Evolutionary conservation across 805 yeast genomes (phyloP), one percentile per base, ranked within the genome.

Genomic region (Schwanniomyces occidentalis): DNA sequence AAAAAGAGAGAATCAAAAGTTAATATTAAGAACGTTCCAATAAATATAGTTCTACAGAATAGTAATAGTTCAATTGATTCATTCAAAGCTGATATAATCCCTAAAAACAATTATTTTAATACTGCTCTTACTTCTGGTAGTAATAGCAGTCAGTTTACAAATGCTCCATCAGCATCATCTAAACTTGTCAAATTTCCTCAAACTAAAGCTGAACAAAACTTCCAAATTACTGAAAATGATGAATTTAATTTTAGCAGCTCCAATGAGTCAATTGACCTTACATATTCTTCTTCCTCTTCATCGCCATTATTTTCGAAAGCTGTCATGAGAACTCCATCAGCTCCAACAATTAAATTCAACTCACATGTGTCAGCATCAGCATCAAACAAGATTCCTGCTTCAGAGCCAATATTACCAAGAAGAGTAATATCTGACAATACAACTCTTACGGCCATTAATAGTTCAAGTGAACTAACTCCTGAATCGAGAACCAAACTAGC

Each of bases 401-500:
- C 27, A 20, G 23, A 28, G 8, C 17, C 29, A 13, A n/a, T 25
- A 25, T 20, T 32, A 18, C 36, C 38, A 8, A 37, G 43, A 37
- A 37, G 46, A 38, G 31, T 27, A 18, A 27, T 32, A 6, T 44
- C 49, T n/a, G 46, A 42, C 27, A 21, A 27, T 28, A 23, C 38
- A 24, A 14, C 37, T 21, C n/a, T 32, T 8, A 17, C 36, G 6
- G n/a, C 17, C 3, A 31, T 22, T 9, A 35, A 26, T 15, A 37
- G 32, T 23, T 14, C 31, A 12, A 37, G 27, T 14, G 62, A 58
- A 10, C 30, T 54, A 5, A 20, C 55, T 6, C 52, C 65, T 2
- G 68, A 63, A 10, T 35, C 64, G 6, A 48, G 75, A 30, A 69
- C 70, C 1, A 52, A 59, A 9, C 45, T 63, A 41, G 83, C 83